Conservation (phyloP, 108 stramenopile species). For the Cyclotella sp. region DNA sequence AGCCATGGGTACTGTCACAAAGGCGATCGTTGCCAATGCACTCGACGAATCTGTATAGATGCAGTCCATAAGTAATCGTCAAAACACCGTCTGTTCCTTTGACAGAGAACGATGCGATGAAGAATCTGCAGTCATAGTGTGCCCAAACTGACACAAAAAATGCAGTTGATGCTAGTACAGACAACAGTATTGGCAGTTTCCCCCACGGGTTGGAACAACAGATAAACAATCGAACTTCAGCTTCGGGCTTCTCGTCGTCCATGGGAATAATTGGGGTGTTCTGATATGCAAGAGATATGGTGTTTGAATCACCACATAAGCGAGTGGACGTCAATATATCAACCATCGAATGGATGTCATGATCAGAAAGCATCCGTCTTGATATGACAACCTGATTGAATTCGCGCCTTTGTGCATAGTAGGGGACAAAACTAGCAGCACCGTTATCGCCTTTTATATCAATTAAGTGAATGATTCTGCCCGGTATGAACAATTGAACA, state of each 20-base stretch:
- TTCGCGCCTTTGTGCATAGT: slow-evolving; percentile 11
- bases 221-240: slow-evolving; percentile 10
- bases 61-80: not conserved
- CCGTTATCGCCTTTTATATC: slow-evolving; percentile 16
- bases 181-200: slow-evolving; percentile 10
- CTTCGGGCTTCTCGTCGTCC: not conserved
- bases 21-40: not conserved
- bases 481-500: slow-evolving; percentile 28
- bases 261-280: not conserved
- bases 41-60: not conserved
- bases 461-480: slow-evolving; percentile 45
- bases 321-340: slow-evolving; percentile 9
- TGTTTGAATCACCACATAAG: not conserved
- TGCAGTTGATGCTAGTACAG: not conserved
- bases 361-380: slow-evolving; percentile 18
- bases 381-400: slow-evolving; percentile 17
- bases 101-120: not conserved
- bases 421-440: not conserved
- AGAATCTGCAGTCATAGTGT: slow-evolving; percentile 2
- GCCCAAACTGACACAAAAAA: not conserved
- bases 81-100: not conserved
- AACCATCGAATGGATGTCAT: slow-evolving; percentile 3
- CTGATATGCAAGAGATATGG: not conserved
- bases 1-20: not conserved
- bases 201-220: slow-evolving; percentile 22